Base-by-base conservation (phyloP, 2,329 filamentous ascomycete species). In the Geosmithia morbida region DNA sequence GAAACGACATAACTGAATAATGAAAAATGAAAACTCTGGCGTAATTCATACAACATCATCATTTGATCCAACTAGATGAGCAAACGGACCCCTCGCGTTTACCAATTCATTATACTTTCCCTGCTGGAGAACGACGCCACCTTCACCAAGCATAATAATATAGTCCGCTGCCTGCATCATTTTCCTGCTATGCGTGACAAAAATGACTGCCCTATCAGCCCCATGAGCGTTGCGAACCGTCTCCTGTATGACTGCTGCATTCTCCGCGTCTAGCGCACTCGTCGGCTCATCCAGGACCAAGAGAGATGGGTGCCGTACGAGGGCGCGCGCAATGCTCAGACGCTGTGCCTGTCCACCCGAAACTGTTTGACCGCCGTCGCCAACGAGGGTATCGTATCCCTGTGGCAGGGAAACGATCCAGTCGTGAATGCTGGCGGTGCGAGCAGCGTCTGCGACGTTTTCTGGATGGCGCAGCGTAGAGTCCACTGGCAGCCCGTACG, bases 281-380 rank as follows among this genome's bases (percentile, higher is more conserved):
- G 89, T 96, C 1, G 88, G 86, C 64, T 96, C 89, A 55, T 97
- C 90, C 2, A 96, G 66, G 2, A 96, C 74, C 16, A 96, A 65
- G 2, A 96, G 68, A 41, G 74, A 71, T 0, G 88, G 88, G 14
- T 72, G 68, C 0, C 87, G 74, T 0, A 85, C 73, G 0, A 96
- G 67, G 0, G 88, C 87, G 1, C 89, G 72, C 0, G 89, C 87
- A 50, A 96, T 88, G 18, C 81, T 81, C 2, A 96, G 62, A 1
- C 87, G 74, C 59, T 96, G 89, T 0, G 82, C 77, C 60, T 96
- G 89, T 0, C 90, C 90, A 0, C 87, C 87, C 0, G 83, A 88
- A 0, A 96, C 63, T 0, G 73, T 66, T 17, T 83, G 72, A 0
- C 87, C 86, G 3, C 86, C 85, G 44, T 88, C 85, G 1, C 88